Evolutionary conservation across 257 asterid genomes (phyloP), one percentile per base, ranked within the genome.

Genomic region (Verbena officinalis): DNA sequence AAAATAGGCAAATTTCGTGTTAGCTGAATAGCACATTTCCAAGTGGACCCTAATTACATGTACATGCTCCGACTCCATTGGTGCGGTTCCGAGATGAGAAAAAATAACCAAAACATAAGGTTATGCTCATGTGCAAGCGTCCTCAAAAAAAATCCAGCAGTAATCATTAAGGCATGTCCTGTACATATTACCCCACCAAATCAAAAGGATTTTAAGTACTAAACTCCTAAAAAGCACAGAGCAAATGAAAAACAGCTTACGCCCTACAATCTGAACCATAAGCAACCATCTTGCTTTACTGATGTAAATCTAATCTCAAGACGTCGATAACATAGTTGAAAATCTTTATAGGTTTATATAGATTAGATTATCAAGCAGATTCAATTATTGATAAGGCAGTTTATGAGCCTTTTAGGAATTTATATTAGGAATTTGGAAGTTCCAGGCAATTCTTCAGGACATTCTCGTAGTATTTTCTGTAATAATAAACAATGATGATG

Each of bases 151-250:
- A 81, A 80, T 62, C 98, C 95, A 36, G 77, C 77, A 10, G 89
- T 75, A 53, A 77, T 78, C 96, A 86, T 89, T 62, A 91, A 75
- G 63, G 83, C 86, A 65, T 84, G 96, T 46, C 98, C 96, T 91
- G 81, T 27, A 62, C 42, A 71, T 12, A 67, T 27, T 24, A 43
- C 23, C 66, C 55, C 60, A 61, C 10, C 43, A 73, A 27, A 55
- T 50, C 38, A 51, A 48, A 59, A 71, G 59, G 51, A 19, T n/a
- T 46, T 72, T 48, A 69, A 72, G 54, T 36, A 49, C 64, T 58
- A 27, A 27, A 54, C 12, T 16, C 19, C 22, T n/a, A 52, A 59
- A 33, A 13, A 7, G 19, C 34, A 59, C 40, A 34, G 49, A 72
- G 21, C 58, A 45, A 50, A 24, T 42, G 20, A 11, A 30, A 72